phyloP scores from a whole-genome alignment of 352 stramenopile genomes.

The Phytopythium ostracodes region DNA sequence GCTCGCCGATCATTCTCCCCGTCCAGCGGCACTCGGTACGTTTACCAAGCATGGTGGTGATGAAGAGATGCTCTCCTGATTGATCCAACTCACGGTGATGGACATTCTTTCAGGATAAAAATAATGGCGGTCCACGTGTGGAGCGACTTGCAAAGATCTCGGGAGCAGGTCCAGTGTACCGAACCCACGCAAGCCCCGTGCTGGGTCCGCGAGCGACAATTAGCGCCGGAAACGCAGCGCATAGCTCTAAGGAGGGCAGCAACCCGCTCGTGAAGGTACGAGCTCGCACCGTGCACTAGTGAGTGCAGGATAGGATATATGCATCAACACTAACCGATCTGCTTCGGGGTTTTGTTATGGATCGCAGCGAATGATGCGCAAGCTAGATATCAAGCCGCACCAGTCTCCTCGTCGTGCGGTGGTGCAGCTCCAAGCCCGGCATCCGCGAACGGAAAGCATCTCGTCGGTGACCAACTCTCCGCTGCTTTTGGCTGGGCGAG shows the following conservation, averaged over 20 bases:
- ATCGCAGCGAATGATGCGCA: constrained; percentile 36
- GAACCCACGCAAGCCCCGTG: constrained; percentile 41
- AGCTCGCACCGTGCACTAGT: neutral
- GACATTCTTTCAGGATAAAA: constrained; percentile 10
- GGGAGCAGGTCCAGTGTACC: constrained; percentile 38
- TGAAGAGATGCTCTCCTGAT: neutral
- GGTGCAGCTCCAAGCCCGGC: constrained; percentile 23
- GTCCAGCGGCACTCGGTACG: constrained; percentile 27
- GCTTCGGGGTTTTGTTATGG: neutral
- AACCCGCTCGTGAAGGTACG: constrained; percentile 29
- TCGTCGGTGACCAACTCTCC: constrained; percentile 16
- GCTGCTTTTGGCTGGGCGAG: constrained; percentile 23
- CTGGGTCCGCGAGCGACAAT: constrained; percentile 31
- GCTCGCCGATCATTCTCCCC: constrained; percentile 38
- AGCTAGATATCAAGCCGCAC: constrained; percentile 75
- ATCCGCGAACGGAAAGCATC: constrained; percentile 7
- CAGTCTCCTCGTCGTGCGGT: constrained; percentile 57
- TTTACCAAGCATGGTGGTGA: neutral
- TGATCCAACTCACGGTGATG: neutral
- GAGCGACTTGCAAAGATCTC: constrained; percentile 69
- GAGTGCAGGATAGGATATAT: neutral
- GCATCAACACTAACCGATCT: neutral
- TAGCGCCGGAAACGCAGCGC: neutral
- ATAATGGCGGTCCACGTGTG: constrained; percentile 9
- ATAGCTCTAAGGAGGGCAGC: constrained; percentile 9